phyloP scores from a whole-genome alignment of 2,329 filamentous ascomycete species.

The Ascochyta rabiei region DNA sequence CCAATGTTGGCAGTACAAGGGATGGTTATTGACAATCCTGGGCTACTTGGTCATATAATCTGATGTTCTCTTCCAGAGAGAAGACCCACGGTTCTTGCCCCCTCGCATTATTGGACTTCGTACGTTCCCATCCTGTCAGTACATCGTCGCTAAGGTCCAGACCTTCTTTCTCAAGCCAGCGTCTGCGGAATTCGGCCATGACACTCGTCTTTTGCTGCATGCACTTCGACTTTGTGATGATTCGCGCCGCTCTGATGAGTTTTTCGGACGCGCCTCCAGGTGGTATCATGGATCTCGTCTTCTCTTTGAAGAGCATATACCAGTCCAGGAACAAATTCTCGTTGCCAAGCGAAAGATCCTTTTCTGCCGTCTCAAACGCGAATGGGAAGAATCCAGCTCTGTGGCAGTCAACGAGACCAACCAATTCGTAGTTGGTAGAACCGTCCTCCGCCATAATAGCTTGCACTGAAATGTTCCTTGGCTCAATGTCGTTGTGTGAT shows the following conservation, averaged over 20 bases:
- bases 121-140: constrained; percentile 7
- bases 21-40: constrained; percentile 8
- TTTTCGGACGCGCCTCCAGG: constrained; percentile 3
- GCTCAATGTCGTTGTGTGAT: constrained; percentile 13
- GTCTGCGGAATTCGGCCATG: constrained; percentile 10
- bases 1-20: background rate
- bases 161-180: constrained; percentile 7
- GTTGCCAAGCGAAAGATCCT: constrained; percentile 14
- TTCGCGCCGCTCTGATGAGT: constrained; percentile 4
- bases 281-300: constrained; percentile 6
- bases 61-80: constrained; percentile 9
- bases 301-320: constrained; percentile 11
- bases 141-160: constrained; percentile 7
- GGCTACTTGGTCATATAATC: constrained; percentile 7
- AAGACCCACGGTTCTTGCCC: constrained; percentile 4
- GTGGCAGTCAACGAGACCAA: constrained; percentile 9
- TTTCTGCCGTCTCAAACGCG: constrained; percentile 12
- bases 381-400: constrained; percentile 12
- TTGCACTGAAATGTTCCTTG: constrained; percentile 7
- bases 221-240: constrained; percentile 12
- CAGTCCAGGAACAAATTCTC: constrained; percentile 12
- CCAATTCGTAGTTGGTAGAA: constrained; percentile 1
- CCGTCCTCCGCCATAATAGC: background rate
- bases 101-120: background rate
- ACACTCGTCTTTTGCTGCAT: constrained; percentile 15